A percentile compares a stretch with the other conserved stretches of the same genome.
Evolutionary conservation across 2,329 filamentous ascomycete genomes (phyloP).

Genomic region (Coniosporium tulheliwenetii): DNA sequence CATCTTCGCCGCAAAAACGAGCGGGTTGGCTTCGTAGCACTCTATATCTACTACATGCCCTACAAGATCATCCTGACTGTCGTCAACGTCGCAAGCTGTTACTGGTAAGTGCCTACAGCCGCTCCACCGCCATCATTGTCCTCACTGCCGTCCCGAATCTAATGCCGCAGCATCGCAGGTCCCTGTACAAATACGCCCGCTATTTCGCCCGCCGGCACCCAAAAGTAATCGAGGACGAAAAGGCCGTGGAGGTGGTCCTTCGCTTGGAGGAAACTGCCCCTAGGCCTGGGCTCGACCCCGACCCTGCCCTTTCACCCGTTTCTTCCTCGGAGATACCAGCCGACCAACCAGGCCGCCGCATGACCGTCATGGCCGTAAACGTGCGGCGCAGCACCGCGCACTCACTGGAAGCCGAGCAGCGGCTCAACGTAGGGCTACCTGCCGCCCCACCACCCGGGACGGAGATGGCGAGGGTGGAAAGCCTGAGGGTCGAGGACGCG

Average conservation of each 20-base stretch:
- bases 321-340: neutral
- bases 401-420: too few species aligned
- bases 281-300: neutral
- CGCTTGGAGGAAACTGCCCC: conserved; percentile 4
- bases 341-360: conserved; percentile 3
- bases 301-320: neutral
- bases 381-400: neutral
- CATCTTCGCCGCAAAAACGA: conserved; percentile 30
- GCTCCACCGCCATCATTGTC: conserved; percentile 8
- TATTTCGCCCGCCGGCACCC: conserved; percentile 32
- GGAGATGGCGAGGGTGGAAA: too few species aligned
- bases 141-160: neutral
- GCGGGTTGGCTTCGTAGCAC: conserved; percentile 21
- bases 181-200: conserved; percentile 27
- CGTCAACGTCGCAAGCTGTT: conserved; percentile 24
- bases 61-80: conserved; percentile 29
- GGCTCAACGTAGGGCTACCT: too few species aligned
- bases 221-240: conserved; percentile 32
- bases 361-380: conserved; percentile 6
- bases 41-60: conserved; percentile 26
- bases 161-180: conserved; percentile 10
- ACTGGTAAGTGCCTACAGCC: conserved; percentile 6
- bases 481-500: too few species aligned
- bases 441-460: too few species aligned
- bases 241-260: conserved; percentile 13